Percentiles rank a stretch among this genome's conserved stretches.
These are phyloP conservation scores for Immersiella caudata DNA, from an alignment of 495 filamentous ascomycete species.

Conservation along the genomic window DNA sequence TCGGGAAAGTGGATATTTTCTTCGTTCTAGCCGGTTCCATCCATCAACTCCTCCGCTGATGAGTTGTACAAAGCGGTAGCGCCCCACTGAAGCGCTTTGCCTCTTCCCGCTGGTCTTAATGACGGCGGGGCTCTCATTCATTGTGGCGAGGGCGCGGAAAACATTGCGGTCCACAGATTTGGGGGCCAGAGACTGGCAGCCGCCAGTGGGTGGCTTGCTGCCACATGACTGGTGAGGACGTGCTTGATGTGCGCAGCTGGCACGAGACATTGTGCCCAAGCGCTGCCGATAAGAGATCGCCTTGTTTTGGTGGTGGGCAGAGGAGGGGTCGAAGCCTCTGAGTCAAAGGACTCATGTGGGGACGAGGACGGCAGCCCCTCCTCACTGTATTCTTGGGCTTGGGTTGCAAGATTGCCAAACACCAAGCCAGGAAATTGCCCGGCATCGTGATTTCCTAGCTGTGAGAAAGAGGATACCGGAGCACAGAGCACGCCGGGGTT, in stretches of 20 bases:
- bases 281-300: conserved; percentile 15
- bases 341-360: conserved; percentile 13
- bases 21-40: conserved; percentile 19
- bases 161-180: neutral
- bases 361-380: neutral
- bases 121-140: neutral
- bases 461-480: neutral
- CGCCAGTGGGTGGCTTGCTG: conserved; percentile 1
- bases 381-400: neutral
- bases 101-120: neutral
- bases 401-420: neutral
- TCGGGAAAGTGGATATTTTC: neutral
- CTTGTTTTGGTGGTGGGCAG: conserved; percentile 21
- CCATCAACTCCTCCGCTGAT: neutral
- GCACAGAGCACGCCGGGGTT: neutral
- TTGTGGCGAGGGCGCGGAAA: conserved; percentile 7
- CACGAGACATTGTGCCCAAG: conserved; percentile 12
- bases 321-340: conserved; percentile 21
- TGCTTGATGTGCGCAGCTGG: neutral
- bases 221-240: conserved; percentile 6
- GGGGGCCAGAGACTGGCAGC: conserved; percentile 1
- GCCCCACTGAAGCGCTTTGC: neutral
- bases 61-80: conserved; percentile 8
- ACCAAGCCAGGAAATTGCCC: neutral
- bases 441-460: neutral